phyloP scores from a whole-genome alignment of 305 asterid genomes.

The Plantago coronopus region DNA sequence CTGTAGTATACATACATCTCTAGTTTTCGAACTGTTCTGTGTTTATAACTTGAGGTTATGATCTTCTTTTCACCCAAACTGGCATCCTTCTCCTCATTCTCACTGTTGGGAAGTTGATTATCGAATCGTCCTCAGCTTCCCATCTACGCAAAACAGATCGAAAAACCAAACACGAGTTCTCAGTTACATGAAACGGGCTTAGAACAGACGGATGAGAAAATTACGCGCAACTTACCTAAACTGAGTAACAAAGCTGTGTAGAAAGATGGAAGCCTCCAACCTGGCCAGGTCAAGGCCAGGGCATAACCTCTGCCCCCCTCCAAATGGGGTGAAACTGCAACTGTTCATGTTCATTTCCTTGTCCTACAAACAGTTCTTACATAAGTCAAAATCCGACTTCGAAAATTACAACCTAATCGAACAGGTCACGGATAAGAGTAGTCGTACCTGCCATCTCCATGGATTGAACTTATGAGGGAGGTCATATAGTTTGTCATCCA shows the following conservation, averaged over 20 bases:
- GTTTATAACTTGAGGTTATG: neutral
- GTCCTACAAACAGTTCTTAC: conserved; percentile 25
- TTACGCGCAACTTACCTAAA: conserved; percentile 44
- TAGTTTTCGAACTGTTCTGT: neutral
- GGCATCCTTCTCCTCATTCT: conserved; percentile 83
- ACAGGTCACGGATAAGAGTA: neutral
- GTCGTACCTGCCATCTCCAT: conserved; percentile 92
- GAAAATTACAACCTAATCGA: neutral
- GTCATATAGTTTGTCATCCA: conserved; percentile 59
- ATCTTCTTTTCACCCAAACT: conserved; percentile 58
- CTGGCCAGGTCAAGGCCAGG: conserved; percentile 93
- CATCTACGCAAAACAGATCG: conserved; percentile 40
- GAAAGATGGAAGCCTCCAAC: conserved; percentile 88
- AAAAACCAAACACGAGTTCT: neutral
- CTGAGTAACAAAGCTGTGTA: conserved; percentile 73
- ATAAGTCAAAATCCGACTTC: neutral
- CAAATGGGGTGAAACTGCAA: conserved; percentile 75
- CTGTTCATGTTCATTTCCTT: conserved; percentile 36
- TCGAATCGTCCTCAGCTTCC: conserved; percentile 79
- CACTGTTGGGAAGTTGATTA: conserved; percentile 77
- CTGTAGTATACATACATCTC: neutral
- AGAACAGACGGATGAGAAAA: neutral
- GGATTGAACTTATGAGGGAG: conserved; percentile 72
- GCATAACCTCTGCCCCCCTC: conserved; percentile 90
- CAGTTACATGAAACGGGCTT: no score